Evolutionary conservation across 2,329 filamentous ascomycete genomes (phyloP).

Genomic region (Trichoderma harzianum): DNA sequence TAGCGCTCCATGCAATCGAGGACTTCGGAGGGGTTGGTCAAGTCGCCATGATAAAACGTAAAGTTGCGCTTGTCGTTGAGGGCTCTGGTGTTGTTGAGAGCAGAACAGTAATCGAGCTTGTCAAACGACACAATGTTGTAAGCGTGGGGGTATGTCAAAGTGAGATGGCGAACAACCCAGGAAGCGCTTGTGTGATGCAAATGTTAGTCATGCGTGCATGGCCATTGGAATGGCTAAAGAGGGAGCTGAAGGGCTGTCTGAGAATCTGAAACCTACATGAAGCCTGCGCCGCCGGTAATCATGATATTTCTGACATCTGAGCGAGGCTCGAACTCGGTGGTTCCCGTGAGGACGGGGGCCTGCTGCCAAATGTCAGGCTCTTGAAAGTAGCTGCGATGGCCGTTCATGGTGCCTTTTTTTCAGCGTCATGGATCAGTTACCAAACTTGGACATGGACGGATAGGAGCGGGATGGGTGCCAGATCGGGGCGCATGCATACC

Average conservation of each 20-base stretch:
- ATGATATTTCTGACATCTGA: slow-evolving; percentile 74
- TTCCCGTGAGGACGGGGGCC: slow-evolving; percentile 66
- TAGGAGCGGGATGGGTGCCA: neutral
- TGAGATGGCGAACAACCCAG: slow-evolving; percentile 78
- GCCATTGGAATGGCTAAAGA: neutral
- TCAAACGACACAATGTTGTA: slow-evolving; percentile 83
- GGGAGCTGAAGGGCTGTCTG: neutral
- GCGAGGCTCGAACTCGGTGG: slow-evolving; percentile 66
- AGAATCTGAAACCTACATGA: slow-evolving; percentile 60
- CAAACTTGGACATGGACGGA: neutral
- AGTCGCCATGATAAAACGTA: slow-evolving; percentile 74
- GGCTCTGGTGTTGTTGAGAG: slow-evolving; percentile 72
- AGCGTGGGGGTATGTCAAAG: slow-evolving; percentile 65
- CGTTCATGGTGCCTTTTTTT: slow-evolving; percentile 25
- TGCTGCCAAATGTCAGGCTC: slow-evolving; percentile 67
- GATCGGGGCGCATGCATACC: slow-evolving; percentile 17
- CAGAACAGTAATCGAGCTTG: slow-evolving; percentile 79
- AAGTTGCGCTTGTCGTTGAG: slow-evolving; percentile 69
- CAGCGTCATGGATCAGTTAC: slow-evolving; percentile 14
- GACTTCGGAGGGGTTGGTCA: slow-evolving; percentile 68
- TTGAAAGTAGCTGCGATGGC: slow-evolving; percentile 45
- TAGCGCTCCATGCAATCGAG: slow-evolving; percentile 67
- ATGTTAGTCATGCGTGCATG: neutral
- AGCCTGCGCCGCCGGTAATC: slow-evolving; percentile 79
- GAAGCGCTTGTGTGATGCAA: slow-evolving; percentile 57